Evolutionary conservation across 176 grass and related monocot genomes (phyloP), one percentile per base, ranked within the genome.

Genomic region (Aegilops bicornis): DNA sequence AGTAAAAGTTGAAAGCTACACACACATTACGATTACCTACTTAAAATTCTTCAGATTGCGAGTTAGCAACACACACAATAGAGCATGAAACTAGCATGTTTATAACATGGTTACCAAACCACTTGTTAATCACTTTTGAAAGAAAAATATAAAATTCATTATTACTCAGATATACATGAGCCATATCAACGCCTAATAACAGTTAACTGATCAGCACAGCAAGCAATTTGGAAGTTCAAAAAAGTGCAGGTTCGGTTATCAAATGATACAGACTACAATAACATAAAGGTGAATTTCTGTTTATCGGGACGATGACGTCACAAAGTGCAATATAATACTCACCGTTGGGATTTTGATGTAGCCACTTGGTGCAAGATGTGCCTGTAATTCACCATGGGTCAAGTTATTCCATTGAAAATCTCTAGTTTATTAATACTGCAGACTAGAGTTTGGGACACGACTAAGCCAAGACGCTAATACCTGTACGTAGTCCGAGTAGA

Each of bases 281-380:
- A 86, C 20, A 83, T 67, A 62, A 75, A 80, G 76, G 31, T 5
- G 9, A 24, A 31, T 52, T 85, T 31, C 36, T 27, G 4, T 14
- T 76, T 66, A 79, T 61, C 47, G 77, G 62, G 62, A 43, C 16
- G 20, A 76, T 68, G 73, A 54, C 13, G 4, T 48, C 54, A 68
- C 29, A 12, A 66, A 78, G 3, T 66, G 31, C 23, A 83, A 68
- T 60, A 72, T 20, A 78, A 76, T 86, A 95, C 95, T 95, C 80
- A 98, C 95, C 52, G 92, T 98, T 85, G 95, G 93, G 74, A 98
- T 98, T 85, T 98, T 98, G 85, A 98, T 73, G 92, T 98, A 95
- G 70, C 95, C 95, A 59, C 91, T 95, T 68, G 93, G 95, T 52
- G 95, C 95, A 82, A 98, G 93, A 87, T 98, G 93, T 75, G 45